Evolutionary conservation across 768 basidiomycete genomes (phyloP).

Genomic region (Suillus variegatus): DNA sequence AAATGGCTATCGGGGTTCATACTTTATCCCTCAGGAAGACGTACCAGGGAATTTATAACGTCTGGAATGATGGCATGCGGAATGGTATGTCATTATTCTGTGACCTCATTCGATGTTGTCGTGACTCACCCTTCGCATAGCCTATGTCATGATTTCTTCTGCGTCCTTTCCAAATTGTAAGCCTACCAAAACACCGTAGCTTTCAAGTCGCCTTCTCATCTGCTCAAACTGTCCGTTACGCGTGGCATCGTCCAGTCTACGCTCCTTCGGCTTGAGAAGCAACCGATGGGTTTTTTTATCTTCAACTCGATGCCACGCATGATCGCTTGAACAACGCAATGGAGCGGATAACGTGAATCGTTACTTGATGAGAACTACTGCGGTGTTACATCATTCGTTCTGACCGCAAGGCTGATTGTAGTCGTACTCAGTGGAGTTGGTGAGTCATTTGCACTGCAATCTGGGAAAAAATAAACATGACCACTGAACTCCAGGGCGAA

Average conservation of each 20-base stretch:
- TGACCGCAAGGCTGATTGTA: constrained; percentile 75
- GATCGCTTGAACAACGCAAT: constrained; percentile 88
- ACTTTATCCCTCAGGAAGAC: constrained; percentile 54
- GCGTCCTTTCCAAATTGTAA: constrained; percentile 46
- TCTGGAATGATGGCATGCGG: constrained; percentile 37
- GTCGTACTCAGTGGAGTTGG: constrained; percentile 86
- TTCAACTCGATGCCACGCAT: constrained; percentile 85
- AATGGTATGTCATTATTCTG: constrained; percentile 44
- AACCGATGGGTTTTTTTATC: neutral
- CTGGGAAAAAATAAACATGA: neutral
- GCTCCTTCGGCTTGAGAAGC: constrained; percentile 51
- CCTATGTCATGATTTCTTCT: constrained; percentile 94
- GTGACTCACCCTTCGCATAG: constrained; percentile 80
- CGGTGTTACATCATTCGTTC: constrained; percentile 4
- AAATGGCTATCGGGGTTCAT: constrained; percentile 83
- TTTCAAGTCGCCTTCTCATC: constrained; percentile 87
- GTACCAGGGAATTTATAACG: constrained; percentile 39
- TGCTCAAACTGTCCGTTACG: constrained; percentile 89
- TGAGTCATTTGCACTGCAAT: constrained; percentile 33
- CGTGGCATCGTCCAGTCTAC: constrained; percentile 96
- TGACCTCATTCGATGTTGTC: constrained; percentile 27
- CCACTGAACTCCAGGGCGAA: constrained; percentile 61
- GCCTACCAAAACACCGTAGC: constrained; percentile 45
- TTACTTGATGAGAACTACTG: constrained; percentile 57
- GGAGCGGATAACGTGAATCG: constrained; percentile 85